These are phyloP conservation scores for Daphne laureola DNA, from an alignment of 441 rosid genomes.

Conservation along the genomic window DNA sequence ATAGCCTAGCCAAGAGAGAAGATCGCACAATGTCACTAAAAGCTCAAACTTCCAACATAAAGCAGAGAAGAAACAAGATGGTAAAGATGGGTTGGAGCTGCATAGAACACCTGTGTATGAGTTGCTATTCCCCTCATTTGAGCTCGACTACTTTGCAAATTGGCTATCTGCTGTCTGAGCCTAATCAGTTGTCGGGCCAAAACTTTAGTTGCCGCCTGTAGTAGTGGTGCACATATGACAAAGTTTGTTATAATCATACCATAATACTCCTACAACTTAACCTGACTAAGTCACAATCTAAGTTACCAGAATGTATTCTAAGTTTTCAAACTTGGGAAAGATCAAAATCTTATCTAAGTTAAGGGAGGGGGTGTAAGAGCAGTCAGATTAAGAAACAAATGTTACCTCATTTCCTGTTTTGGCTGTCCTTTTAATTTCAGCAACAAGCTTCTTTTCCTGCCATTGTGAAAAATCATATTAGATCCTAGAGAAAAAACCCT, in stretches of 20 bases:
- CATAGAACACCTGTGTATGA: conserved; percentile 59
- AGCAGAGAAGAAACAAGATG: conserved; percentile 2
- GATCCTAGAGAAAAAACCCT: conserved; percentile 1
- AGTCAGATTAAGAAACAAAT: conserved; percentile 6
- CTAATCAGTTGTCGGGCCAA: conserved; percentile 77
- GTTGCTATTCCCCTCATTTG: conserved; percentile 96
- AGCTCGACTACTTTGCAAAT: conserved; percentile 89
- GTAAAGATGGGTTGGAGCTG: background rate
- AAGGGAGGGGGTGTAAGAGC: background rate
- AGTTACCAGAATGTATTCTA: background rate
- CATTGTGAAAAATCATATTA: conserved; percentile 16
- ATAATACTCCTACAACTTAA: background rate
- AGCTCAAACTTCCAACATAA: conserved; percentile 2
- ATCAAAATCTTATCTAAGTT: background rate
- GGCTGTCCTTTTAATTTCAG: conserved; percentile 87
- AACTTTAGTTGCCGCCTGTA: conserved; percentile 76
- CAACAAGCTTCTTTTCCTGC: conserved; percentile 92
- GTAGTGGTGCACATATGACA: conserved; percentile 9
- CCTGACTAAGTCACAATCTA: background rate
- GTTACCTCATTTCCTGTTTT: conserved; percentile 92
- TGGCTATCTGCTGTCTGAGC: conserved; percentile 81
- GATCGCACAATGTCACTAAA: conserved; percentile 9
- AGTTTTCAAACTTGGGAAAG: background rate
- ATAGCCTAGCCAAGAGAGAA: conserved; percentile 55
- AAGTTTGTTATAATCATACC: background rate